phyloP scores from a whole-genome alignment of 1,284 basidiomycete species.

The Lignosus rhinocerotis region DNA sequence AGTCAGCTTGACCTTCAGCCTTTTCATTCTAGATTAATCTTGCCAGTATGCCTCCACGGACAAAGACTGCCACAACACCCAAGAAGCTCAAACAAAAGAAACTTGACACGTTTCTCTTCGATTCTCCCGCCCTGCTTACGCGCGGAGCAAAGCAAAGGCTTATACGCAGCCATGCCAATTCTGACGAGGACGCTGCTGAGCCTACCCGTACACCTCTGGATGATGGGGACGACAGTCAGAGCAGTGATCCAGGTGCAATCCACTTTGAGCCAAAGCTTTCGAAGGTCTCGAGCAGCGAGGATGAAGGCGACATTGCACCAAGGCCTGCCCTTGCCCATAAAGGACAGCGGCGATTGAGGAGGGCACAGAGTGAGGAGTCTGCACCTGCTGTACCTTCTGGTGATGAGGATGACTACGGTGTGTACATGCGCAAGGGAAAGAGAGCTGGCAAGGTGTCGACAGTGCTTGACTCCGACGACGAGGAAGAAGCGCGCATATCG shows the following conservation, averaged over 20 bases:
- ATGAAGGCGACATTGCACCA: conserved; percentile 37
- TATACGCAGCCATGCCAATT: not conserved
- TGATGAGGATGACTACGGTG: conserved; percentile 23
- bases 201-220: conserved; percentile 13
- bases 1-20: not conserved
- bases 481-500: conserved; percentile 30
- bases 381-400: conserved; percentile 4
- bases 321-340: conserved; percentile 34
- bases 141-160: not conserved
- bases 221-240: conserved; percentile 32
- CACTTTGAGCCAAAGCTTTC: conserved; percentile 42
- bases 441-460: conserved; percentile 13
- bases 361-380: conserved; percentile 22
- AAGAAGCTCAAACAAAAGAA: conserved; percentile 34
- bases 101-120: conserved; percentile 33
- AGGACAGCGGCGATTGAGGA: conserved; percentile 26
- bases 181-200: not conserved
- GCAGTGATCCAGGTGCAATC: conserved; percentile 50
- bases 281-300: conserved; percentile 30
- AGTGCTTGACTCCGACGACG: conserved; percentile 26
- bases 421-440: conserved; percentile 28
- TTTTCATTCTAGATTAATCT: not conserved
- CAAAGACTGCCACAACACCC: conserved; percentile 4
- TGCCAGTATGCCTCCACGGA: conserved; percentile 22
- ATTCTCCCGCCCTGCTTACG: conserved; percentile 15